Base-by-base conservation (phyloP, 495 filamentous ascomycete species). In the Patellaria atrata region DNA sequence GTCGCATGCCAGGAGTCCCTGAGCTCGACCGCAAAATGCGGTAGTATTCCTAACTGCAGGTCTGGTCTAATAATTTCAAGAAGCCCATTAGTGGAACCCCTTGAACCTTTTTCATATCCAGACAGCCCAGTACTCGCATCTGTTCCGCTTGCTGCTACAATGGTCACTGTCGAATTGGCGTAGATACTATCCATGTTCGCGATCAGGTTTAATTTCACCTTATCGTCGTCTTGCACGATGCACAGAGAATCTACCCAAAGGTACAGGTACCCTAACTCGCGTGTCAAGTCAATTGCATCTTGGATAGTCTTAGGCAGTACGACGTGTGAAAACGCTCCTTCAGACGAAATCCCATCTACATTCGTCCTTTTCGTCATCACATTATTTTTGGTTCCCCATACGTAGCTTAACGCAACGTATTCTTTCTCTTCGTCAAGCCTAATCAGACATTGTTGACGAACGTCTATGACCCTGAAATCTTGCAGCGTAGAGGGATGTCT, bases 181-280 rank as follows among this genome's bases (percentile, higher is more conserved):
- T 44, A 48, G n/a, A 48, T 40, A 8, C 14, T 8, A 21, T 35
- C 41, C 44, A 48, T 48, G n/a, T 47, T 15, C 5, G 39, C 27
- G 13, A 42, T 27, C 8, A 6, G 10, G n/a, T 44, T 28, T 13
- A 21, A 19, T 10, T 25, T 20, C 4, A 29, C 28, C 2, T 19
- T 19, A 11, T 44, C 17, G 13, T n/a, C 11, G 24, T 48, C 44
- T 24, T 48, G 44, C n/a, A 48, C 17, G 10, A 48, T 48, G 16
- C 44, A 48, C 1, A 44, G 24, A 2, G 34, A 19, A 19, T 48
- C 44, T 1, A 44, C 27, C 44, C 44, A 48, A 2, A 48, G 19
- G 22, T 48, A 48, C 17, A 31, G 27, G 13, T 44, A 31, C 5
- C 44, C 44, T 7, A 47, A 27, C 3, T 15, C 9, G n/a, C 13